A percentile compares a stretch with the other conserved stretches of the same genome.
Conservation (phyloP, 2,329 filamentous ascomycete genomes). For the Cordyceps cicadae region DNA sequence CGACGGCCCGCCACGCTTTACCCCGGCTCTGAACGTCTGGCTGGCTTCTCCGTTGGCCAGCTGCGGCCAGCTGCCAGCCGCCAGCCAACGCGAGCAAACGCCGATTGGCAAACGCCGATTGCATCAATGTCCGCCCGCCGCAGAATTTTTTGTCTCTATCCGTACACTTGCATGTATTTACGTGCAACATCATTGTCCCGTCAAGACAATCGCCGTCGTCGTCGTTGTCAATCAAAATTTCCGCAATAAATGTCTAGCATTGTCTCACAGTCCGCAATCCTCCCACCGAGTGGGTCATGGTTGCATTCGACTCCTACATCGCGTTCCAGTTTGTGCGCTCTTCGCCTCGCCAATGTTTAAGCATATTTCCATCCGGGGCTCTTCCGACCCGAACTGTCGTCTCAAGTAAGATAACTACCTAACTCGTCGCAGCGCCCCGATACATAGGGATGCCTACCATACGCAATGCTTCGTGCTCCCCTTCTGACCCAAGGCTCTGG, state of each 20-base stretch:
- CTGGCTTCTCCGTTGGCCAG: background rate
- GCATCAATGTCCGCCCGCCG: background rate
- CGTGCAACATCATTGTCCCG: background rate
- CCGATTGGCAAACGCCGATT: background rate
- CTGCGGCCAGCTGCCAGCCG: too few relatives aligned
- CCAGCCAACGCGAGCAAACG: background rate
- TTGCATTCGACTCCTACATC: background rate
- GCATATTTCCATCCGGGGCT: background rate
- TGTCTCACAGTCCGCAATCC: background rate
- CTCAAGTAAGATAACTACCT: background rate
- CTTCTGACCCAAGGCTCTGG: background rate
- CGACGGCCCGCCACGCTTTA: constrained; percentile 4
- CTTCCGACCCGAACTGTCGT: background rate
- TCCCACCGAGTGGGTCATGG: background rate
- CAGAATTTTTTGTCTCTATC: background rate
- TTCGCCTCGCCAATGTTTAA: background rate
- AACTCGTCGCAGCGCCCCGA: background rate
- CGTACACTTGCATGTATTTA: background rate
- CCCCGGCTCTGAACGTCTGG: background rate
- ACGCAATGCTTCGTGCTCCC: too few relatives aligned
- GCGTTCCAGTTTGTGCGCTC: background rate
- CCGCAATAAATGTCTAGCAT: too few relatives aligned
- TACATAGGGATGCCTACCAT: background rate
- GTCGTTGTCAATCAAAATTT: too few relatives aligned
- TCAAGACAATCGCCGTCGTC: background rate